Conservation (phyloP, 2,329 filamentous ascomycete species). For the Fusarium sp. region DNA sequence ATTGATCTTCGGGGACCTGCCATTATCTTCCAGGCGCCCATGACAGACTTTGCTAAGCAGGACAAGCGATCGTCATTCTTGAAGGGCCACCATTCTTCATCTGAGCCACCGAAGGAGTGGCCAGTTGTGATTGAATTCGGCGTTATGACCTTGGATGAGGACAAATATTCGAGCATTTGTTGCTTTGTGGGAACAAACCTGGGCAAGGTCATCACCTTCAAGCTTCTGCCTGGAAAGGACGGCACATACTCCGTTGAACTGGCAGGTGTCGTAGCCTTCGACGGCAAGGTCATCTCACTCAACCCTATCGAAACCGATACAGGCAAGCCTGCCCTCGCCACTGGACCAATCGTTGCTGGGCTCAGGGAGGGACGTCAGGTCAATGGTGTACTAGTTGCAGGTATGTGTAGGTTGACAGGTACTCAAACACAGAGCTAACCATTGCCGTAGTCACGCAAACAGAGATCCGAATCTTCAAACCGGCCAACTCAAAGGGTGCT, state of each 20-base stretch:
- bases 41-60: conserved; percentile 80
- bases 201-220: conserved; percentile 90
- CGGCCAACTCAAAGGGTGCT: conserved; percentile 87
- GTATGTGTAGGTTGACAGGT: conserved; percentile 57
- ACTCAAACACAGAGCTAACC: conserved; percentile 44
- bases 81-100: conserved; percentile 55
- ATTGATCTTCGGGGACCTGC: conserved; percentile 90
- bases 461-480: conserved; percentile 89
- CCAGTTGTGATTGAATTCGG: conserved; percentile 89
- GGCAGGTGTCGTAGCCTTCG: conserved; percentile 75
- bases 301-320: conserved; percentile 83
- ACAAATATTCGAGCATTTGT: conserved; percentile 93
- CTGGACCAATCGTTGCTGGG: conserved; percentile 79
- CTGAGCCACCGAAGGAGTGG: conserved; percentile 73
- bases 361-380: conserved; percentile 80
- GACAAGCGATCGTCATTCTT: conserved; percentile 82
- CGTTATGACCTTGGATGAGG: conserved; percentile 92
- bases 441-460: conserved; percentile 69
- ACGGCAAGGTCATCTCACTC: conserved; percentile 80
- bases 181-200: conserved; percentile 91
- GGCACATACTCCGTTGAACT: conserved; percentile 77
- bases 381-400: conserved; percentile 84
- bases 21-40: conserved; percentile 81
- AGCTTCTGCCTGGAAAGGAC: conserved; percentile 81
- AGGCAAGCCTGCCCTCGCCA: conserved; percentile 81